phyloP scores from a whole-genome alignment of 345 rosid species.

The Salix koriyanagi region DNA sequence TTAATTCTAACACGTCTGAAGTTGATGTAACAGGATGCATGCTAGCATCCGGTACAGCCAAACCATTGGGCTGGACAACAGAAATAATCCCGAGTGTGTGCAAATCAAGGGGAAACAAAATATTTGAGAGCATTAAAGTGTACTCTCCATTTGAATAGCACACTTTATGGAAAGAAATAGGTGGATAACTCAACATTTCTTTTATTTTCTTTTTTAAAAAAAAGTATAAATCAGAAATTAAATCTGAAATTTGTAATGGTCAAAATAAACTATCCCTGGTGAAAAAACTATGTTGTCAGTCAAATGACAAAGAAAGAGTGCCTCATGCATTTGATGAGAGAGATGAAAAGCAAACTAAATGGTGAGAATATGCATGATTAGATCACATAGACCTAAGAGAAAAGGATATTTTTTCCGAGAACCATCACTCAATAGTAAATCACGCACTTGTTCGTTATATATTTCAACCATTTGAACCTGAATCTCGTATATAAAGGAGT shows the following conservation, averaged over 20 bases:
- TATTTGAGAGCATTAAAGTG: background rate
- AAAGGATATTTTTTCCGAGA: constrained; percentile 87
- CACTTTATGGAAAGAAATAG: background rate
- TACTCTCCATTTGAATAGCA: background rate
- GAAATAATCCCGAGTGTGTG: constrained; percentile 74
- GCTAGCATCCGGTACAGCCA: constrained; percentile 93
- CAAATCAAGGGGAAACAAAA: constrained; percentile 50
- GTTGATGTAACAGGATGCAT: constrained; percentile 68
- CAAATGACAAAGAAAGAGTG: background rate
- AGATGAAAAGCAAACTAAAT: background rate
- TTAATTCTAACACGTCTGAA: constrained; percentile 67
- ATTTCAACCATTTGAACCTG: constrained; percentile 89
- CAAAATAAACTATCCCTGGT: background rate
- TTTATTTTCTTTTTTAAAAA: background rate
- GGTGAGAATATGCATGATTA: background rate
- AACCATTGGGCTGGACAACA: constrained; percentile 48
- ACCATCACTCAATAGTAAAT: constrained; percentile 50
- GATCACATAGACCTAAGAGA: background rate
- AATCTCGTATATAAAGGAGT: constrained; percentile 51
- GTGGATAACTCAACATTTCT: background rate
- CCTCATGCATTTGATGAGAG: background rate
- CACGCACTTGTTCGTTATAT: constrained; percentile 86
- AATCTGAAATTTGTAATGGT: background rate
- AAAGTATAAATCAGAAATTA: background rate
- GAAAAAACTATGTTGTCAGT: background rate